These are phyloP conservation scores for Dactylella cylindrospora DNA, from an alignment of 2,329 filamentous ascomycete genomes.

Conservation along the genomic window DNA sequence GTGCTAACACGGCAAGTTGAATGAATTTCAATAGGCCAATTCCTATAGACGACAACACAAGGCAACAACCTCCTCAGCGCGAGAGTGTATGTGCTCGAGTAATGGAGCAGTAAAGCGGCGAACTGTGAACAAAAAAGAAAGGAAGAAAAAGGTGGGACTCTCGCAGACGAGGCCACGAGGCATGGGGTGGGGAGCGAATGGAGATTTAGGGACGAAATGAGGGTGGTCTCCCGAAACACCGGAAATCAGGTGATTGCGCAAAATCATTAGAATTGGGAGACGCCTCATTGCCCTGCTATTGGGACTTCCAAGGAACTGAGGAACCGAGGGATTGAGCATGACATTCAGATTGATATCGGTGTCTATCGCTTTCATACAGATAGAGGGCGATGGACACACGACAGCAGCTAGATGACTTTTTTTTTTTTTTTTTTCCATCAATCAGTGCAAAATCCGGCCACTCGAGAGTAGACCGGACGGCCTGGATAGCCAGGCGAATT, in stretches of 20 bases:
- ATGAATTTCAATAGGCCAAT: constrained; percentile 1
- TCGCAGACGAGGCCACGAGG: constrained; percentile 30
- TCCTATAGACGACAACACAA: constrained; percentile 20
- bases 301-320: constrained; percentile 22
- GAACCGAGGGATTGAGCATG: constrained; percentile 7
- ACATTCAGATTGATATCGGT: too few relatives aligned
- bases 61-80: constrained; percentile 20
- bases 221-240: constrained; percentile 42
- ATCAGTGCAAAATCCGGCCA: too few relatives aligned
- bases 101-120: constrained; percentile 21
- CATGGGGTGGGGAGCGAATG: constrained; percentile 12
- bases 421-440: background rate
- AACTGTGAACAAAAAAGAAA: too few relatives aligned
- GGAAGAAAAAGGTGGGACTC: too few relatives aligned
- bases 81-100: constrained; percentile 25
- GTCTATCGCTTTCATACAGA: too few relatives aligned
- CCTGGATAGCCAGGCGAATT: too few relatives aligned
- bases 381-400: too few relatives aligned
- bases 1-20: background rate
- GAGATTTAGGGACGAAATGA: constrained; percentile 35
- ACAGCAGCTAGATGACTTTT: too few relatives aligned
- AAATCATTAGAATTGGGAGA: too few relatives aligned
- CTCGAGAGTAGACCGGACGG: too few relatives aligned
- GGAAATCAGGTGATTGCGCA: constrained; percentile 45
- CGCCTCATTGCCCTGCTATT: too few relatives aligned